A percentile compares a stretch with the other conserved stretches of the same genome.
Conservation (phyloP, 2,329 filamentous ascomycete genomes). For the Trichoderma sp. region DNA sequence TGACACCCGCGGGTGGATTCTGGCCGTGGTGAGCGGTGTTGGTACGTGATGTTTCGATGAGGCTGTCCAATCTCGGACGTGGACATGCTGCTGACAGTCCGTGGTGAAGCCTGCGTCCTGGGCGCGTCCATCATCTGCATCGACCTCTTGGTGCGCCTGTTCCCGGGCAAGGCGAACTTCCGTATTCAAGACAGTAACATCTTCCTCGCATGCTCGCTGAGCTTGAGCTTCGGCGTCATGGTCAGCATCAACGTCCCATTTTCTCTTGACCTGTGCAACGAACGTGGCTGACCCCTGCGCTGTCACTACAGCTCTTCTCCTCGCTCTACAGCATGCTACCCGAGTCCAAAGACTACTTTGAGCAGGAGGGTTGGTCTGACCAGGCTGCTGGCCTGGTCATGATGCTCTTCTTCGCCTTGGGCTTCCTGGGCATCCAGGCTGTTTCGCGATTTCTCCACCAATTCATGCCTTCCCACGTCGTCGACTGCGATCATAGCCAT, state of each 20-base stretch:
- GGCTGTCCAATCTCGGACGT: not conserved
- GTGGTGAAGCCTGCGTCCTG: slow-evolving; percentile 60
- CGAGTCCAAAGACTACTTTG: slow-evolving; percentile 77
- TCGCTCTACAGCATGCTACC: slow-evolving; percentile 92
- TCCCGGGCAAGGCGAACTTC: slow-evolving; percentile 77
- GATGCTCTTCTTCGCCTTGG: slow-evolving; percentile 69
- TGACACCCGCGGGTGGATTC: slow-evolving; percentile 91
- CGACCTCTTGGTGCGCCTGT: slow-evolving; percentile 71
- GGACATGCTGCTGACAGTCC: slow-evolving; percentile 2
- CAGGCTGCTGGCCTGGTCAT: slow-evolving; percentile 68
- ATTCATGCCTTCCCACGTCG: slow-evolving; percentile 75
- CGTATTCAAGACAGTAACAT: slow-evolving; percentile 84
- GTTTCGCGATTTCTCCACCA: slow-evolving; percentile 72
- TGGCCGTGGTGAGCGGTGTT: slow-evolving; percentile 79
- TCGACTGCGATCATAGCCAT: slow-evolving; percentile 78
- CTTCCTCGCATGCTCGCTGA: slow-evolving; percentile 86
- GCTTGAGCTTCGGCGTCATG: slow-evolving; percentile 95
- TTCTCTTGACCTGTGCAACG: not conserved
- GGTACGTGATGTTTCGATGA: slow-evolving; percentile 49
- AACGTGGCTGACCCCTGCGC: not conserved
- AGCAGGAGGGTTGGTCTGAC: slow-evolving; percentile 66
- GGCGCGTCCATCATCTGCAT: slow-evolving; percentile 86
- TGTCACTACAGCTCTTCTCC: slow-evolving; percentile 72
- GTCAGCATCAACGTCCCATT: slow-evolving; percentile 51
- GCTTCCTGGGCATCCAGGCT: slow-evolving; percentile 74